Evolutionary conservation across 345 rosid species (phyloP), one percentile per base, ranked within the genome.

Genomic region (Hibiscus tridactylites): DNA sequence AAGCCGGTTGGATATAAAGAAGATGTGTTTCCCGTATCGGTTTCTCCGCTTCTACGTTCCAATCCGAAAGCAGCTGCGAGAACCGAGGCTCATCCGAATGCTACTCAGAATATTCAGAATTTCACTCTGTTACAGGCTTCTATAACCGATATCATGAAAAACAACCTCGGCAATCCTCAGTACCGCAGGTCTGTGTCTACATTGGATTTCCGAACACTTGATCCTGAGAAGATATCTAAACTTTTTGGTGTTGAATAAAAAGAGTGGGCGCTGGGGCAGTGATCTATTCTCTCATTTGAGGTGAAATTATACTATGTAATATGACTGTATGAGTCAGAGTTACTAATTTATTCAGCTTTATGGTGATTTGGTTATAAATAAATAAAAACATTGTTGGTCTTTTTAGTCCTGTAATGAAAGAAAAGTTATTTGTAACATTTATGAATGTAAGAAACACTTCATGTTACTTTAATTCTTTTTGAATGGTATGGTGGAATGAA

Each of bases 21-120:
- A 16, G 13, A 58, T 0, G 37, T 53, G 53, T 75, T 49, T 47
- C 72, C 33, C 7, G 56, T 75, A 33, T 79, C 86, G 9, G 84
- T 85, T 21, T 86, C 86, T 10, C 90, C 90, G 0, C 46, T 82
- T 46, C 44, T 46, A 9, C 79, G 15, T 6, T n/a, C 76, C 8
- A 35, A 70, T 31, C 65, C 9, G 5, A 61, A 78, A 64, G 37
- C 66, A 29, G 71, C n/a, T 29, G 2, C 71, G 5, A 73, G 76
- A 64, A 82, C 86, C 0, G 86, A 82, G 62, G 88, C 78, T 56
- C 90, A 85, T 65, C 90, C 89, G 0, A 86, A 82, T 78, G 93
- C 90, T 2, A 44, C 76, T 12, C 85, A 74, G 78, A 88, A 86
- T 73, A 80, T 85, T 26, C 60, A 68, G 44, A 68, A 68, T 50